Conservation (phyloP, 176 grass and related monocot species). For the Eragrostis curvula region DNA sequence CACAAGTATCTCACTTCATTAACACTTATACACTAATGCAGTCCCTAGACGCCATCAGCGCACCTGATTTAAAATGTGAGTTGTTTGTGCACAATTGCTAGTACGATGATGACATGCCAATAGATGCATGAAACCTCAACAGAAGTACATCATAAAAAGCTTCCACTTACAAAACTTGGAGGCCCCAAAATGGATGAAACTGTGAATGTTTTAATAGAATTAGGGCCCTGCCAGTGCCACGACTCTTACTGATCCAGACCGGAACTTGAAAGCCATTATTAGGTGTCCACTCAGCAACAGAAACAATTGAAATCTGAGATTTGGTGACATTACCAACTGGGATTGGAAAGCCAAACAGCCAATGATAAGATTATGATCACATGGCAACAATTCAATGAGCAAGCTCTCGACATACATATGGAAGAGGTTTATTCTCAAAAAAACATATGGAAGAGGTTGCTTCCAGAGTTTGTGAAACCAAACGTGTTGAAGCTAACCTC, state of each 20-base stretch:
- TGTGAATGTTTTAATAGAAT: conserved; percentile 19
- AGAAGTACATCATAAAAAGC: conserved; percentile 16
- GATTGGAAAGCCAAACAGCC: conserved; percentile 19
- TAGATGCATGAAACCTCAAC: conserved; percentile 13
- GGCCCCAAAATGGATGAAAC: not conserved
- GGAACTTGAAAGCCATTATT: not conserved
- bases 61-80: not conserved
- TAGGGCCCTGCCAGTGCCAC: not conserved
- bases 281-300: not conserved
- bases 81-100: not conserved
- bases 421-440: too few species aligned
- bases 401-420: not conserved
- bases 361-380: conserved; percentile 17
- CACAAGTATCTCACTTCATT: not conserved
- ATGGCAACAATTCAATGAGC: conserved; percentile 13
- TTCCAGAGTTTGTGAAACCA: not conserved
- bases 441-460: not conserved
- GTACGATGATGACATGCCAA: conserved; percentile 17
- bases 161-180: conserved; percentile 17
- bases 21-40: conserved; percentile 13
- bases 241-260: not conserved
- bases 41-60: not conserved
- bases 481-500: conserved; percentile 26
- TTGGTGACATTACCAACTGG: conserved; percentile 9
- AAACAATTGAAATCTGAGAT: conserved; percentile 7